These are phyloP conservation scores for Golubevia sp. DNA, from an alignment of 1,284 basidiomycete genomes.

Conservation along the genomic window DNA sequence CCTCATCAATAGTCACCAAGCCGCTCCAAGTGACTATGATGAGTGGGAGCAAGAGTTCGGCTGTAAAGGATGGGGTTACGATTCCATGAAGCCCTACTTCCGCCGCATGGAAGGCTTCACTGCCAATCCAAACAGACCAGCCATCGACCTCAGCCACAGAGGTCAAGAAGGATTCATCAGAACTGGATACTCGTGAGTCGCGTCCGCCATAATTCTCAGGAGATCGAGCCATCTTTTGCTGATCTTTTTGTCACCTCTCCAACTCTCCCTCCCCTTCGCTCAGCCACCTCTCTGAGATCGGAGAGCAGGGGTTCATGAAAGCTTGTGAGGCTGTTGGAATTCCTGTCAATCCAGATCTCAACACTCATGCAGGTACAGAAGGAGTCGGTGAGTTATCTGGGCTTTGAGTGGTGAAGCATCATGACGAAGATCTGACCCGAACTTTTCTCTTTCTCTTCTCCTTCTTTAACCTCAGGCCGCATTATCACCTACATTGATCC, in stretches of 20 bases:
- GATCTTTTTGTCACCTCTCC: too few species aligned
- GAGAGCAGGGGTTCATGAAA: slow-evolving; percentile 31
- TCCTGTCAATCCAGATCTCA: slow-evolving; percentile 30
- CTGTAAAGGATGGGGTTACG: slow-evolving; percentile 42
- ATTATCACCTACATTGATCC: slow-evolving; percentile 45
- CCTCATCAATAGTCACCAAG: too few species aligned
- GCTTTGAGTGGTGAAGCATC: too few species aligned
- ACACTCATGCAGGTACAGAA: slow-evolving; percentile 24
- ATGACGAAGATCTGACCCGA: too few species aligned
- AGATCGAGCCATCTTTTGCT: too few species aligned
- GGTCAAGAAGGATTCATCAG: slow-evolving; percentile 34
- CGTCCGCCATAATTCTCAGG: too few species aligned
- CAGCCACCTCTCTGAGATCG: slow-evolving; percentile 27
- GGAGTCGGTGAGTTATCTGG: too few species aligned
- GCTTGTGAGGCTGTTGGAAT: slow-evolving; percentile 34
- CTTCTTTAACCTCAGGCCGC: too few species aligned
- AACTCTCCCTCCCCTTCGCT: too few species aligned
- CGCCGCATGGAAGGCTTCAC: slow-evolving; percentile 24
- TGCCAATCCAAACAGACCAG: slow-evolving; percentile 24
- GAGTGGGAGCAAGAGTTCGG: slow-evolving; percentile 29
- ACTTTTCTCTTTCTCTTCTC: too few species aligned
- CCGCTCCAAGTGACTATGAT: slow-evolving; percentile 18
- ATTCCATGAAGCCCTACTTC: slow-evolving; percentile 26
- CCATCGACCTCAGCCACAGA: slow-evolving; percentile 27
- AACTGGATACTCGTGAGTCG: slow-evolving; percentile 39